These are phyloP conservation scores for Calonectria leucothoes DNA, from an alignment of 2,329 filamentous ascomycete genomes.

Conservation along the genomic window DNA sequence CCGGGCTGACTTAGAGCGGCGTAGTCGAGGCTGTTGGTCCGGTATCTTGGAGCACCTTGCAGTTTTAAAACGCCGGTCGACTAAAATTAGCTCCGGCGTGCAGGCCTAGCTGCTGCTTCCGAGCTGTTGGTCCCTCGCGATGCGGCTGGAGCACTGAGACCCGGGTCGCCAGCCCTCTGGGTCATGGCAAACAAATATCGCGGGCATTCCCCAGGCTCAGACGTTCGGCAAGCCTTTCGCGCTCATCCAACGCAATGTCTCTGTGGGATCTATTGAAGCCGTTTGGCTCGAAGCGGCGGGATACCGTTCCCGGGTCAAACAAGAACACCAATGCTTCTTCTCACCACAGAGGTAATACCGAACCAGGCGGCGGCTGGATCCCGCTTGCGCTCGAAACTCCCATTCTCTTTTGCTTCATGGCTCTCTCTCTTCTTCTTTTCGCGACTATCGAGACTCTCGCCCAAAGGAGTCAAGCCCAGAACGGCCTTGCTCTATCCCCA, in stretches of 20 bases:
- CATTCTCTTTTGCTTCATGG: neutral
- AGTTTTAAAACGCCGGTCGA: neutral
- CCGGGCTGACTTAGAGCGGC: neutral
- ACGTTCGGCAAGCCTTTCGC: neutral
- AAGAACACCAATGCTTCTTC: neutral
- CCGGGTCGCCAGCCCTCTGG: neutral
- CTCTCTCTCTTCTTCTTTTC: neutral
- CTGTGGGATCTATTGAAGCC: neutral
- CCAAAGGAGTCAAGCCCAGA: neutral
- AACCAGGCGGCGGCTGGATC: neutral
- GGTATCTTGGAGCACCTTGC: neutral
- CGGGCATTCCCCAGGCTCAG: neutral
- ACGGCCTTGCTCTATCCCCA: neutral
- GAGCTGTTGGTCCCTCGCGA: neutral
- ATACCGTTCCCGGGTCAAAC: neutral
- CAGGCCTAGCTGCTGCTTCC: neutral
- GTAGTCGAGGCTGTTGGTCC: neutral
- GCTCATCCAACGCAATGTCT: neutral
- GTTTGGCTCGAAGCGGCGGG: neutral
- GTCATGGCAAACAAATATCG: constrained; percentile 3
- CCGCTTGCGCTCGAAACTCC: neutral
- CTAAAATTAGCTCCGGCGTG: neutral
- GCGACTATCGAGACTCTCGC: neutral
- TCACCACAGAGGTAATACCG: neutral
- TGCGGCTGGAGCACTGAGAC: neutral